Percentiles rank a stretch among this genome's conserved stretches.
phyloP scores from a whole-genome alignment of 202 grass and related monocot species.

The Zizania palustris region DNA sequence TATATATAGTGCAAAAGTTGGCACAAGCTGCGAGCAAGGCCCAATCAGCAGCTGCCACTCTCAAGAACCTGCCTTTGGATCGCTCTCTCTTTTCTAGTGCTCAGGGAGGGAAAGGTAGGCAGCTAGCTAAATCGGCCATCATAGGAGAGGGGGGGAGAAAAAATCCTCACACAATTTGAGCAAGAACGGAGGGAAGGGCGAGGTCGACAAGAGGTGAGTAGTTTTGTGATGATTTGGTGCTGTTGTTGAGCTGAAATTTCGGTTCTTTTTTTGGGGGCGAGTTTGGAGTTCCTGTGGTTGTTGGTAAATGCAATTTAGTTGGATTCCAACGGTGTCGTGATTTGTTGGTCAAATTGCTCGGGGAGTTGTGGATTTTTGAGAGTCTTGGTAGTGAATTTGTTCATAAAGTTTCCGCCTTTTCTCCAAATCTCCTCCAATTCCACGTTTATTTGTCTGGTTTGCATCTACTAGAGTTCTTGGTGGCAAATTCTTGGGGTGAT shows the following conservation, averaged over 20 bases:
- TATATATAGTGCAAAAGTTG: constrained; percentile 57
- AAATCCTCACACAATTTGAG: constrained; percentile 7
- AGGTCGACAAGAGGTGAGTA: constrained; percentile 34
- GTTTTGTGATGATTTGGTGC: neutral
- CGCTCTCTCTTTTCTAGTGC: constrained; percentile 51
- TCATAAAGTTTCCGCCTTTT: constrained; percentile 34
- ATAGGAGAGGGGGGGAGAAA: neutral
- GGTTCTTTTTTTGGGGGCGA: neutral
- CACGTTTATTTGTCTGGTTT: constrained; percentile 30
- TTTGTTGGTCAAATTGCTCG: neutral
- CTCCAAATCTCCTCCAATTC: constrained; percentile 23
- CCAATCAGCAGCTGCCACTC: constrained; percentile 61
- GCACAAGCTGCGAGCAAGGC: constrained; percentile 44
- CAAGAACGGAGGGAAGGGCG: constrained; percentile 37
- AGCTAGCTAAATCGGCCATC: constrained; percentile 24
- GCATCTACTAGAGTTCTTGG: neutral
- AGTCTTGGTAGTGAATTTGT: neutral
- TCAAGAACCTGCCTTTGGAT: constrained; percentile 50
- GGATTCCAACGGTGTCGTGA: neutral
- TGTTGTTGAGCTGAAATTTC: constrained; percentile 15
- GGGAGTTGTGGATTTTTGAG: constrained; percentile 10
- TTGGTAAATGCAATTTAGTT: neutral
- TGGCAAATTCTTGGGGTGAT: constrained; percentile 1
- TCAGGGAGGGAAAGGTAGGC: no score
- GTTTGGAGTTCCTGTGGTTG: neutral